Conservation (phyloP, 345 rosid species). For the Atalantia buxifolia region DNA sequence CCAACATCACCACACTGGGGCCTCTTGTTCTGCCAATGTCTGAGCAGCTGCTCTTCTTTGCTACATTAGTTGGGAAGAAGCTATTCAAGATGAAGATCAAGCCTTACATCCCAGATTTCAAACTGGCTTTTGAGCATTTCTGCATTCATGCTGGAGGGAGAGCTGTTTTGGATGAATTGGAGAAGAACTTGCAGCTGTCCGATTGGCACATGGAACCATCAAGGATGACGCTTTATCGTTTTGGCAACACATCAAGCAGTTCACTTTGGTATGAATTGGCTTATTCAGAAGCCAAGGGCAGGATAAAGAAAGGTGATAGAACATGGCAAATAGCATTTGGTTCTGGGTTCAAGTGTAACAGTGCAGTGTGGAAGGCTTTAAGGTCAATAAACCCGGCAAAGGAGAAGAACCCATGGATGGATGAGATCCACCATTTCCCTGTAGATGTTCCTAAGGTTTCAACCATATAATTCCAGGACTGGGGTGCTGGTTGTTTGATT, state of each 20-base stretch:
- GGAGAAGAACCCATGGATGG: slow-evolving; percentile 55
- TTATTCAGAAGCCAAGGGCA: slow-evolving; percentile 55
- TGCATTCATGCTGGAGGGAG: slow-evolving; percentile 59
- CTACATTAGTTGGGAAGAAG: slow-evolving; percentile 41
- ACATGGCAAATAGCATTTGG: slow-evolving; percentile 69
- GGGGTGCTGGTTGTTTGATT: neutral
- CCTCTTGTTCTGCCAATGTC: slow-evolving; percentile 57
- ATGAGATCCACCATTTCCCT: slow-evolving; percentile 51
- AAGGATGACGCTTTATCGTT: slow-evolving; percentile 53
- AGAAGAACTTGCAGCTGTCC: slow-evolving; percentile 55
- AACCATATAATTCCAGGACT: slow-evolving; percentile 25
- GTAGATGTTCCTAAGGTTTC: slow-evolving; percentile 64
- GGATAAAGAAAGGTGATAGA: slow-evolving; percentile 53
- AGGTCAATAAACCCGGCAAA: slow-evolving; percentile 38
- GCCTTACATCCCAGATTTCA: slow-evolving; percentile 66
- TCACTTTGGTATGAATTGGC: slow-evolving; percentile 65
- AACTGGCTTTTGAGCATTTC: slow-evolving; percentile 62
- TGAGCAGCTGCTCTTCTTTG: slow-evolving; percentile 53
- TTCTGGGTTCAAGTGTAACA: slow-evolving; percentile 57
- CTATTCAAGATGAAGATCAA: slow-evolving; percentile 52
- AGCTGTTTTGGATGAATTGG: slow-evolving; percentile 58
- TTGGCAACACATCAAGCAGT: slow-evolving; percentile 58
- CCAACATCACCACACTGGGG: slow-evolving; percentile 56
- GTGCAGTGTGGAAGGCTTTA: slow-evolving; percentile 57
- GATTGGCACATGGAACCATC: slow-evolving; percentile 64